Evolutionary conservation across 768 basidiomycete species (phyloP), one percentile per base, ranked within the genome.

Genomic region (Boletus sensibilis): DNA sequence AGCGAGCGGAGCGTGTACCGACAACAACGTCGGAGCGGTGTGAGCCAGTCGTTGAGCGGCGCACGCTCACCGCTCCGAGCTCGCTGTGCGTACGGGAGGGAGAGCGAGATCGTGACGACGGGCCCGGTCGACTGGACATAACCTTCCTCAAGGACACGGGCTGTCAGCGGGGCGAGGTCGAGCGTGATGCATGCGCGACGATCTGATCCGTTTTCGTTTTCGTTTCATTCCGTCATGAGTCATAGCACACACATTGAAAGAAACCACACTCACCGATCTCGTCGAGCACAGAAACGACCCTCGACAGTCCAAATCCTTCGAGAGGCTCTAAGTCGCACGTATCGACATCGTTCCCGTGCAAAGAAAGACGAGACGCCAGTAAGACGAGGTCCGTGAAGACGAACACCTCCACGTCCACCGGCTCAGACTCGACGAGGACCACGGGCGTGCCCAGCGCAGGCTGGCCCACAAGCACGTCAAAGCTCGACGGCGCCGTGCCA

Each of bases 381-480:
- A 92, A 61, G 46, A 90, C 67, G 33, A 92, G 54, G 68, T 94
- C 90, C 18, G 82, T 82, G 70, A 92, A 90, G 14, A 89, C 79
- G 53, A 83, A 76, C 16, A 69, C 74, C 46, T 77, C 75, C 10
- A 76, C 62, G 18, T 68, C 58, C 40, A 64, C n/a, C 10, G 61
- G 61, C 46, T 59, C 64, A 1, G 64, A 66, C 56, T 71, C 67
- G 56, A 66, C 53, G 12, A 61, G 64, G 25, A 71, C 64, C 8
- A 68, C 42, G 4, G 63, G 70, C 42, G 53, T 65, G 3, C 23
- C 46, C 16, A 52, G 43, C 27, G 4, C 52, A n/a, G 53, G 58
- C 29, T 46, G 57, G 10, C 31, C 43, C 3, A 23, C 39, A 4
- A 56, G 60, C 20, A 70, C 45, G 47, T 70, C 70, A 50, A 68